Base-by-base conservation (phyloP, 2,329 filamentous ascomycete species). In the Teratosphaeria viscida region DNA sequence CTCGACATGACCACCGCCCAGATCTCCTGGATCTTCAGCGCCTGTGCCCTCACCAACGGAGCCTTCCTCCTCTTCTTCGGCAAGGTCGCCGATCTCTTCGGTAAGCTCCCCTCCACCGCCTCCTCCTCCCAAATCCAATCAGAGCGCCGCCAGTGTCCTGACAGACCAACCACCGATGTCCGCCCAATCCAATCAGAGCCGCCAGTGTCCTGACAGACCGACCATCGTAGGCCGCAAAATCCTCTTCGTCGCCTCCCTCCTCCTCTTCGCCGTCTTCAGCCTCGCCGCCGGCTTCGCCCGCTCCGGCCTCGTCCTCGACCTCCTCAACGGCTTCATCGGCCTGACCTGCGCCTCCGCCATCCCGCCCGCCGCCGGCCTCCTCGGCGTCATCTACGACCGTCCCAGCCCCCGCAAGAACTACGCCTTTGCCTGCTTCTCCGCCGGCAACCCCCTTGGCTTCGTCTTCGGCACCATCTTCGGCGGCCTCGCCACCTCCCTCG, bases 31-130 rank as follows among this genome's bases (percentile, higher is more conserved):
- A 84, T 88, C 61, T 79, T 78, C 54, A 84, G 84, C 7, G 79
- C 84, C n/a, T 78, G 81, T 47, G 81, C 82, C 74, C 76, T 89
- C 16, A 82, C 81, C 1, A 82, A 82, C 39, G 85, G 85, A 6
- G 79, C 85, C 0, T 83, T 88, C 65, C 78, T 89, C 62, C 77
- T 89, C 8, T 81, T 85, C 65, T 85, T 88, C 61, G 85, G 85
- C 47, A 82, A 82, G 64, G 73, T 87, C 6, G 84, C 85, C 1
- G 85, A 88, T 67, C 75, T 87, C 53, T 83, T 88, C 55, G 85
- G 67, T 63, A 57, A n/a, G 5, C 8, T 8, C 34, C 37, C 35
- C 7, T 39, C 35, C 26, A 26, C 23, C 23, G 23, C 23, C 23
- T 23, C 23, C 23, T 23, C 23, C 23, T 23, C 23, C 23, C 23